Percentiles rank a stretch among this genome's conserved stretches.
Conservation (phyloP, 306 rosid genomes). For the Lagenaria siceraria region DNA sequence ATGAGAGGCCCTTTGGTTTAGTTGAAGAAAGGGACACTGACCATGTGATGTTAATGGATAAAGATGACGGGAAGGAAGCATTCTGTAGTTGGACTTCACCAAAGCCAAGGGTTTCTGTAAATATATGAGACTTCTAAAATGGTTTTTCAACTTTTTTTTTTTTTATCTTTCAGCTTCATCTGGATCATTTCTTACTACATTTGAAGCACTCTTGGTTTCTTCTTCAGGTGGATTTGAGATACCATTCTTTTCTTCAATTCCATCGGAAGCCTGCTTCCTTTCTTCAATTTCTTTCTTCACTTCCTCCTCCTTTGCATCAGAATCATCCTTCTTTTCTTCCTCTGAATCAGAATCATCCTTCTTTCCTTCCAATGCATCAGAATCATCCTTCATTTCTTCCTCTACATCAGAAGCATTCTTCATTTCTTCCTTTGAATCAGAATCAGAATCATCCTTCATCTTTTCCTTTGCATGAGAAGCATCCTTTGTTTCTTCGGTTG, state of each 20-base stretch:
- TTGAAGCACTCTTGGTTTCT: neutral
- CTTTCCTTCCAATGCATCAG: neutral
- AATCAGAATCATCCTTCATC: neutral
- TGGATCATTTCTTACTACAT: neutral
- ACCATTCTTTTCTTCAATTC: neutral
- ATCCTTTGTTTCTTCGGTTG: too few relatives aligned
- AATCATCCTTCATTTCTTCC: neutral
- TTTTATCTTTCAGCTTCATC: neutral
- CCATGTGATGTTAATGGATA: neutral
- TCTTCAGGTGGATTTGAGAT: too few relatives aligned
- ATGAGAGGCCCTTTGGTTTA: neutral
- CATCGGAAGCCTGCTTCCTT: neutral
- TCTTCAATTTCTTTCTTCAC: neutral
- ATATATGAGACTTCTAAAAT: neutral
- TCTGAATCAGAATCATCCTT: neutral
- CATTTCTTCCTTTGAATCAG: neutral
- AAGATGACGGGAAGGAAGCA: neutral
- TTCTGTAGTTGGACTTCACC: neutral
- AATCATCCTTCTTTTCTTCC: neutral
- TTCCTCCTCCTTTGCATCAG: neutral
- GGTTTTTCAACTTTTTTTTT: neutral
- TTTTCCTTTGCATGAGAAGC: neutral
- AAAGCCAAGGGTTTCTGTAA: neutral
- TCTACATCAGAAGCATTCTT: neutral
- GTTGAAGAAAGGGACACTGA: neutral